Conservation (phyloP, 2,329 filamentous ascomycete genomes). For the Emmonsia crescens region DNA sequence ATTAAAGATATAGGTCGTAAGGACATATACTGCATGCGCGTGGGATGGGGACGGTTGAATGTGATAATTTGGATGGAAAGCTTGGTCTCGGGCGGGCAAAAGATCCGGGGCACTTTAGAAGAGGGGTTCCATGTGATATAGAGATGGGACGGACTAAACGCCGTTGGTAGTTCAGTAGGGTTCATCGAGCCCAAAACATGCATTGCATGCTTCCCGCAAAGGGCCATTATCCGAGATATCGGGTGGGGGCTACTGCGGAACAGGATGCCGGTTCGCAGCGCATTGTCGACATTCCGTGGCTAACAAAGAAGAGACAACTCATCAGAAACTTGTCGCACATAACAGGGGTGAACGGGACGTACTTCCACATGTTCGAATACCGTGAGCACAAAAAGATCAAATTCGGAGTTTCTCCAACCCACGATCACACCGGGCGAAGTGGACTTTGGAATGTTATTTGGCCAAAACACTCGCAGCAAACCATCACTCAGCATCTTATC, state of each 20-base stretch:
- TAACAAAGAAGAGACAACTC: conserved; percentile 24
- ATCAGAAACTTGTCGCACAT: conserved; percentile 6
- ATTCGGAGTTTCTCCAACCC: conserved; percentile 86
- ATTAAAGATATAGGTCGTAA: conserved; percentile 79
- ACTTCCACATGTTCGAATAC: conserved; percentile 88
- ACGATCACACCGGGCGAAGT: conserved; percentile 74
- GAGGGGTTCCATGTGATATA: conserved; percentile 45
- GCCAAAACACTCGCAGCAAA: conserved; percentile 98
- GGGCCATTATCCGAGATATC: conserved; percentile 65
- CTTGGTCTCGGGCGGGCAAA: conserved; percentile 52
- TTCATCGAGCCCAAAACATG: conserved; percentile 82
- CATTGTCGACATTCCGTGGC: conserved; percentile 74
- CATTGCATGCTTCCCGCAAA: conserved; percentile 74
- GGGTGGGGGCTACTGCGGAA: conserved; percentile 74
- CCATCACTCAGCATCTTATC: conserved; percentile 59
- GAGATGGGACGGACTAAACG: conserved; percentile 60
- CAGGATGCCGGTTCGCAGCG: conserved; percentile 70
- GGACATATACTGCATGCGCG: conserved; percentile 92
- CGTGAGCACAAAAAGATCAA: conserved; percentile 83
- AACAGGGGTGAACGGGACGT: conserved; percentile 23
- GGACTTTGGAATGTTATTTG: conserved; percentile 66
- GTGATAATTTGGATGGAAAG: conserved; percentile 76
- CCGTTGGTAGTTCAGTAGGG: conserved; percentile 35
- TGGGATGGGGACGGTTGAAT: conserved; percentile 76
- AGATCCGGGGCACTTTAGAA: conserved; percentile 56